Evolutionary conservation across 176 grass and related monocot genomes (phyloP), one percentile per base, ranked within the genome.

Genomic region (Aegilops bicornis): DNA sequence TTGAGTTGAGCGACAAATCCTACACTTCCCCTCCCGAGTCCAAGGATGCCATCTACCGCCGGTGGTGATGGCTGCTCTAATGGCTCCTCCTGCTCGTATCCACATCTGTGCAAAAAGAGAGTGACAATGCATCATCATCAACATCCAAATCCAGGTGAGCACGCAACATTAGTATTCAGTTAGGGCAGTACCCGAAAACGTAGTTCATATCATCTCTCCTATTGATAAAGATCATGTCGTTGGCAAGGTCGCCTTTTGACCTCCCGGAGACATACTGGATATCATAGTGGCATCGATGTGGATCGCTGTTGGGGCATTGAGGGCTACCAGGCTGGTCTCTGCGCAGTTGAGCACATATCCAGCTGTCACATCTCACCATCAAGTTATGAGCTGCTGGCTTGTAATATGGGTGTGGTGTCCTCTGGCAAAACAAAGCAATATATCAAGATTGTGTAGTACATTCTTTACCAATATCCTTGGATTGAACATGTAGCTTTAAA

Each of bases 1-100:
- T 92, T 98, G 33, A 98, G 79, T 83, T 98, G 93, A 23, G 91
- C 95, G 30, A 95, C 40, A 15, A 98, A 69, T 76, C 93, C 82
- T 39, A 90, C 30, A 11, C 86, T 92, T 29, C 96, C 93, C 10
- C 73, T 90, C 62, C 96, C 96, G 5, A 98, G 91, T 29, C 91
- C 96, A 54, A 98, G 91, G 54, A 98, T 24, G 77, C 96, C 96
- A 0, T 98, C 96, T 19, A 90, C 94, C 5, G 19, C 6, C 5
- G 81, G 85, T 30, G 62, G 75, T 4, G 50, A 54, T 54, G 50
- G 52, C 30, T 4, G 33, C 69, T 16, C 91, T 89, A 69, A 87
- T 80, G 65, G 43, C 82, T 8, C 84, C 69, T 95, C 81, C 74
- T 98, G 96, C 50, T 98, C 84, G 63, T 98, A 98, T 11, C 96